Evolutionary conservation across 352 stramenopile genomes (phyloP), one percentile per base, ranked within the genome.

Genomic region (Globisporangium polare): DNA sequence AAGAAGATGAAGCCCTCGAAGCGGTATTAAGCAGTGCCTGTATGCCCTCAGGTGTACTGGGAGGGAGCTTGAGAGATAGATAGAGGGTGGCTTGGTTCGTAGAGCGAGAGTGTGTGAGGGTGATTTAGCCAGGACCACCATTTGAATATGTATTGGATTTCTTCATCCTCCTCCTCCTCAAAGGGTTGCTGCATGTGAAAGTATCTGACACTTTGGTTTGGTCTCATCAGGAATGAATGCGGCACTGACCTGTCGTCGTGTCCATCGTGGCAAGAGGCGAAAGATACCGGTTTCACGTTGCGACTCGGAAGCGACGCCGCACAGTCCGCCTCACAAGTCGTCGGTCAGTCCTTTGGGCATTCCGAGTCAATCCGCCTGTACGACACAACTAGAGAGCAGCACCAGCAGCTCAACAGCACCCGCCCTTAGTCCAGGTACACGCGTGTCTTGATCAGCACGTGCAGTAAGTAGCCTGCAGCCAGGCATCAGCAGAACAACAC

Each of bases 1-100:
- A 89, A 86, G 62, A 82, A 74, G 7, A 47, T 50, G 39, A 67
- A 75, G 57, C 33, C 33, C 10, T 39, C 33, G 9, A 69, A 66
- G 41, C 43, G 49, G 37, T 53, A 58, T 62, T 67, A 53, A 49
- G 20, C 26, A 22, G 17, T 8, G 9, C 9, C 12, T 39, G 9
- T 17, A 17, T 33, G 29, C n/a, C 29, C 29, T 35, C 29, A 24
- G 33, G n/a, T 20, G n/a, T 22, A 27, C 1, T 31, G n/a, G n/a
- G n/a, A n/a, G 53, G 43, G 9, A 15, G 43, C 5, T 27, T 5
- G 22, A 41, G 33, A 37, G 57, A 46, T 18, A 51, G 47, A 53
- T 53, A 53, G 47, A 53, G 15, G 3, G 29, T 20, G 45, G 24
- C 24, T 49, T 12, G 43, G 24, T 52, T 6, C 8, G 20, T 53